A percentile compares a stretch with the other conserved stretches of the same genome.
Evolutionary conservation across 2,329 filamentous ascomycete species (phyloP).

Genomic region (Chaetomiaceae sp.): DNA sequence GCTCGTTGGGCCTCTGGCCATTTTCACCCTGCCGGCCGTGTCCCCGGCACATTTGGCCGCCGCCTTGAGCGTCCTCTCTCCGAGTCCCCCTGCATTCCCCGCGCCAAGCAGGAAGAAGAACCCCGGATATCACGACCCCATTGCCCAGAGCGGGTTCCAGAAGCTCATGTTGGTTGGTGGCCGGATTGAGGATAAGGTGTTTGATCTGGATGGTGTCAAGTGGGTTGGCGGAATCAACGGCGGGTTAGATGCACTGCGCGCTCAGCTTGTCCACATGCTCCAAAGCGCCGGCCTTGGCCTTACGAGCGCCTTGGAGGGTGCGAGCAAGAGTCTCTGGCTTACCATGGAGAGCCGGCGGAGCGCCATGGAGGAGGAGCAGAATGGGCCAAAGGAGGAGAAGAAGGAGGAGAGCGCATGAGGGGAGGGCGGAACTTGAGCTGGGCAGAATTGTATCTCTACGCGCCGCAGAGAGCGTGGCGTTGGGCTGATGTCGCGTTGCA

Average conservation of each 20-base stretch:
- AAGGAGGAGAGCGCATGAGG: conserved; percentile 26
- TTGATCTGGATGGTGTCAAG: conserved; percentile 66
- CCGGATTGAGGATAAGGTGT: conserved; percentile 77
- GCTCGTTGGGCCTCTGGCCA: conserved; percentile 74
- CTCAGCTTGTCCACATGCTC: conserved; percentile 75
- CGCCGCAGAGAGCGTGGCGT: conserved; percentile 11
- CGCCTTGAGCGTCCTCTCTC: conserved; percentile 72
- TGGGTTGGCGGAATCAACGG: conserved; percentile 72
- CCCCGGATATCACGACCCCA: conserved; percentile 75
- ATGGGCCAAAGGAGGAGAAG: conserved; percentile 29
- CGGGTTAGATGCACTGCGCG: conserved; percentile 73
- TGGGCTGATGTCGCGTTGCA: conserved; percentile 14
- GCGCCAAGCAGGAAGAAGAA: conserved; percentile 70
- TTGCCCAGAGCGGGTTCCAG: conserved; percentile 74
- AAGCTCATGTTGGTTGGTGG: conserved; percentile 87
- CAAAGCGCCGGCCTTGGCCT: conserved; percentile 75
- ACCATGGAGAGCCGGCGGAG: conserved; percentile 78
- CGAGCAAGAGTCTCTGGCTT: conserved; percentile 77
- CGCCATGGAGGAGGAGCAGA: conserved; percentile 71
- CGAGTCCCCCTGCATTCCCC: conserved; percentile 67
- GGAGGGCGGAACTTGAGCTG: background rate
- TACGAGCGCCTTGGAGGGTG: conserved; percentile 72
- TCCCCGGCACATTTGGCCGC: conserved; percentile 80
- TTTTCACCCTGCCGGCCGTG: conserved; percentile 75
- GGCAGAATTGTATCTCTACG: conserved; percentile 9